These are phyloP conservation scores for Pestalotiopsis sp. DNA, from an alignment of 2,329 filamentous ascomycete species.

Conservation along the genomic window DNA sequence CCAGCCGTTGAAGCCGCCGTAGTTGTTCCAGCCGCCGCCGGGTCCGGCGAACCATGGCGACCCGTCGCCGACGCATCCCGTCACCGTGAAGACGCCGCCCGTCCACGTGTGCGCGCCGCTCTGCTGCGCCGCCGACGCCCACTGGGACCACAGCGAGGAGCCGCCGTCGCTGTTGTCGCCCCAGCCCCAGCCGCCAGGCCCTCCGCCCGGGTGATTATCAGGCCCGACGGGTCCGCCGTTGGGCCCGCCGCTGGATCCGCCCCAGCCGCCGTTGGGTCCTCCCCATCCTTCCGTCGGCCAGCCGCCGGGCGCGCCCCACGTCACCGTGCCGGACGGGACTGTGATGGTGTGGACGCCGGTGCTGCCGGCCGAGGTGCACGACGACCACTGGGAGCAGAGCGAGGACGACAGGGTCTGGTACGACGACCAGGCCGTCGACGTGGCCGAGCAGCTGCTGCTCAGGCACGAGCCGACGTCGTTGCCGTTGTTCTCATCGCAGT, in stretches of 20 bases:
- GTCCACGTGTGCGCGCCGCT: constrained; percentile 34
- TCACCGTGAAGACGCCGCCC: constrained; percentile 41
- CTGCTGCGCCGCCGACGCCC: constrained; percentile 33
- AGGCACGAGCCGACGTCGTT: constrained; percentile 30
- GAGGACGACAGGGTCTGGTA: constrained; percentile 39
- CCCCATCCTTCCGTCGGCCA: constrained; percentile 23
- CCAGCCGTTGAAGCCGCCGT: constrained; percentile 39
- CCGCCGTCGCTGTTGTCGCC: constrained; percentile 17
- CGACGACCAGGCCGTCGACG: constrained; percentile 26
- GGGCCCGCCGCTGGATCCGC: constrained; percentile 1
- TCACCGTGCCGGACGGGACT: constrained; percentile 33
- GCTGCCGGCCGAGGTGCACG: constrained; percentile 39
- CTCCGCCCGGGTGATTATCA: constrained; percentile 6
- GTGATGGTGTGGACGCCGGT: constrained; percentile 42
- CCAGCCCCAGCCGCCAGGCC: constrained; percentile 13
- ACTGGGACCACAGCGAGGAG: constrained; percentile 29
- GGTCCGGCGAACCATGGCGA: constrained; percentile 42
- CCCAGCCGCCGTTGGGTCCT: constrained; percentile 9
- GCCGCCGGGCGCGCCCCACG: constrained; percentile 34
- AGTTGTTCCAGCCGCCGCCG: constrained; percentile 35
- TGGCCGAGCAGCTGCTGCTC: constrained; percentile 25
- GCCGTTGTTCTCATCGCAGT: constrained; percentile 30
- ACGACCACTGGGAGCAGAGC: constrained; percentile 40
- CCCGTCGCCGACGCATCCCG: constrained; percentile 42
- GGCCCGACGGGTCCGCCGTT: not conserved